Evolutionary conservation across 176 grass and related monocot species (phyloP), one percentile per base, ranked within the genome.

Genomic region (Aegilops speltoides): DNA sequence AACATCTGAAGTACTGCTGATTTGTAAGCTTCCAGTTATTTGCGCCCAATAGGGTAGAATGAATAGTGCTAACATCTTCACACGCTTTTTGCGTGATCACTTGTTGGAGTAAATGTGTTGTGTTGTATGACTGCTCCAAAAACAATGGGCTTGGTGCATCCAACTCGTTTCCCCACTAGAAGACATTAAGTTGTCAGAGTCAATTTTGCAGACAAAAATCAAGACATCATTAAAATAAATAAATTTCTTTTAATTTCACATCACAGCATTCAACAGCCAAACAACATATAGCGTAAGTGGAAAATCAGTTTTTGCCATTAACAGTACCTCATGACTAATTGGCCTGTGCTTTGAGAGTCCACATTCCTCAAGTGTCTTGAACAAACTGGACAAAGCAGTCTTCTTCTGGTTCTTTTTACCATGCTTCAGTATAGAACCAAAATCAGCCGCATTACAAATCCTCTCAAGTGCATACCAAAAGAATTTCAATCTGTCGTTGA

Each of bases 331-430:
- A 72, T 87, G 63, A 78, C 73, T 69, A 33, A 94, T 60, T 85
- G 83, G 65, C 79, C 82, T 92, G 85, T 98, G 96, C 83, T 93
- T 98, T 74, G 90, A 91, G 89, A 98, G 80, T 72, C 93, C 96
- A 73, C 93, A 94, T 81, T 91, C 89, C 88, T 95, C 93, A 13
- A 98, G 91, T 80, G 79, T 83, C 86, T 94, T 98, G 72, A 98
- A 91, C 61, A 98, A 87, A 92, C 79, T 88, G 22, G 89, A 85
- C 64, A 98, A 69, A 37, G 91, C 91, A 67, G 88, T 89, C 79
- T 89, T 98, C 84, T 98, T 98, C 85, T 89, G 91, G 74, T 94
- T 98, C 88, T 95, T 98, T 87, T 91, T 94, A 64, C 91, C 91
- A 87, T 87, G 83, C 63, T 92, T 95, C 69, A 94, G 86, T 78